phyloP scores from a whole-genome alignment of 2,329 filamentous ascomycete genomes.

The Cladorrhinum sp. region DNA sequence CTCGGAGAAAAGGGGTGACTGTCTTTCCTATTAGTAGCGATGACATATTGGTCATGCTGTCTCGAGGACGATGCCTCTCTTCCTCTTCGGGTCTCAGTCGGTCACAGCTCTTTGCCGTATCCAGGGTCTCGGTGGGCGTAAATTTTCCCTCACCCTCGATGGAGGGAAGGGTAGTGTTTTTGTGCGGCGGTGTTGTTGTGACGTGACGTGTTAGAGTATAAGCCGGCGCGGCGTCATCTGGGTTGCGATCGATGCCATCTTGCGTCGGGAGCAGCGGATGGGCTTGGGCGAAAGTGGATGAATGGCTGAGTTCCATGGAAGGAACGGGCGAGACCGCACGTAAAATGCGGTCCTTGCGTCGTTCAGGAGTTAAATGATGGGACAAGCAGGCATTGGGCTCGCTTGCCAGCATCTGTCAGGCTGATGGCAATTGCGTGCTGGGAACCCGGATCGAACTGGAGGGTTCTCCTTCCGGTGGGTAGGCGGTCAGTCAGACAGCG shows the following conservation, averaged over 20 bases:
- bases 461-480: background rate
- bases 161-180: constrained; percentile 14
- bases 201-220: constrained; percentile 18
- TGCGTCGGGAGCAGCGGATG: constrained; percentile 20
- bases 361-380: constrained; percentile 24
- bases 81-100: constrained; percentile 49
- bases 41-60: constrained; percentile 52
- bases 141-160: constrained; percentile 2
- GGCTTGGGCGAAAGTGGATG: constrained; percentile 19
- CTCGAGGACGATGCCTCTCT: constrained; percentile 39
- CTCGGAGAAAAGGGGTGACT: constrained; percentile 82
- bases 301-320: constrained; percentile 25
- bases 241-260: constrained; percentile 25
- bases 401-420: constrained; percentile 22
- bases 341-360: constrained; percentile 24
- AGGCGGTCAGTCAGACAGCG: constrained; percentile 20
- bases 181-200: constrained; percentile 17
- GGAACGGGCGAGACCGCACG: constrained; percentile 18
- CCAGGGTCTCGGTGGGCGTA: background rate
- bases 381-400: constrained; percentile 28
- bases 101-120: constrained; percentile 42
- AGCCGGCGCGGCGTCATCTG: constrained; percentile 24
- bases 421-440: constrained; percentile 31
- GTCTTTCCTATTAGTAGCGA: constrained; percentile 70
- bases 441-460: constrained; percentile 6